Percentiles rank a stretch among this genome's conserved stretches.
These are phyloP conservation scores for Hyphopichia khmerensis DNA, from an alignment of 1,139 yeast genomes.

Conservation along the genomic window DNA sequence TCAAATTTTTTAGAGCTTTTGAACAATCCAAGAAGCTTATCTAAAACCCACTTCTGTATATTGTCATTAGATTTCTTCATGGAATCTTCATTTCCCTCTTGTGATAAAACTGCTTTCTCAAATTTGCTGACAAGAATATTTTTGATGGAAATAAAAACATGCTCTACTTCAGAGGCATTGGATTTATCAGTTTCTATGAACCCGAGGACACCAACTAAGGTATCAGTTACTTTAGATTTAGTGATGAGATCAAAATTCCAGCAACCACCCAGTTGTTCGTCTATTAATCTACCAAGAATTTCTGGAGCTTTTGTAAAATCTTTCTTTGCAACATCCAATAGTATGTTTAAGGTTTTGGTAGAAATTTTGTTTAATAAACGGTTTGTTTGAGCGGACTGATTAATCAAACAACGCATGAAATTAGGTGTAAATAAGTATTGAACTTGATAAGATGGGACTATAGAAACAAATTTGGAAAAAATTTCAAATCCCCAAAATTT, in stretches of 20 bases:
- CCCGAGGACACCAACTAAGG: slow-evolving; percentile 40
- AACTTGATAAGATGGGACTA: slow-evolving; percentile 31
- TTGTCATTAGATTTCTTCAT: slow-evolving; percentile 34
- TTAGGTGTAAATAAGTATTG: slow-evolving; percentile 61
- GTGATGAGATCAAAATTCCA: slow-evolving; percentile 78
- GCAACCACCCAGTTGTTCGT: slow-evolving; percentile 55
- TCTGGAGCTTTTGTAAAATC: slow-evolving; percentile 47
- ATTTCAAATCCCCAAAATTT: slow-evolving; percentile 86
- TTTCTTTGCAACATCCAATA: slow-evolving; percentile 37
- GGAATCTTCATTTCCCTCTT: slow-evolving; percentile 13
- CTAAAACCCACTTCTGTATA: slow-evolving; percentile 65
- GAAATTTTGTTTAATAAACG: slow-evolving; percentile 71
- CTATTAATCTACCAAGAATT: slow-evolving; percentile 47
- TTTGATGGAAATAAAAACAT: slow-evolving; percentile 18
- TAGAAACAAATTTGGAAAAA: slow-evolving; percentile 48
- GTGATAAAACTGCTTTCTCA: slow-evolving; percentile 21
- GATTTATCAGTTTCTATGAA: slow-evolving; percentile 11
- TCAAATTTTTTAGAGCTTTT: slow-evolving; percentile 43
- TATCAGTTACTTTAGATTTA: slow-evolving; percentile 65
- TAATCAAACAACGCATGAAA: slow-evolving; percentile 69
- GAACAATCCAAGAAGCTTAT: slow-evolving; percentile 58
- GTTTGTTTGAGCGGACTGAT: slow-evolving; percentile 69
- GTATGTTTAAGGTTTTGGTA: slow-evolving; percentile 43
- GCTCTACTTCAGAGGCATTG: slow-evolving; percentile 12
- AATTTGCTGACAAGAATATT: slow-evolving; percentile 25